Base-by-base conservation (phyloP, 208 protist genomes). In the Strigomonas culicis region DNA sequence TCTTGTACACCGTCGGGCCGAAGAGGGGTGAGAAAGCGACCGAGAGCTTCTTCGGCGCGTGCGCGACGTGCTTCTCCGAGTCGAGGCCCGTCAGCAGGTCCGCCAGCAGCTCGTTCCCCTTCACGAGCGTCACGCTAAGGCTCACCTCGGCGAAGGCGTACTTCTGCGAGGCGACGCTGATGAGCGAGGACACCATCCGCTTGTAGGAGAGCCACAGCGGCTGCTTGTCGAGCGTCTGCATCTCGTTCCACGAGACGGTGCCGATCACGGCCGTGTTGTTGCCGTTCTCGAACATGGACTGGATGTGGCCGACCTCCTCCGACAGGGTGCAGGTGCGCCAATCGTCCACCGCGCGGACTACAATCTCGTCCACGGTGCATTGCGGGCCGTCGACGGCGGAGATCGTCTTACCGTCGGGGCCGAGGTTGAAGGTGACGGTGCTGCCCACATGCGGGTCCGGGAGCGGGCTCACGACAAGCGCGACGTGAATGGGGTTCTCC, bases 171-270 rank as follows among this genome's bases (percentile, higher is more conserved):
- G 74, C 69, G 2, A 76, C 74, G 53, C 70, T 84, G 28, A 84
- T 63, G 6, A 84, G 63, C 8, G 78, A 84, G 0, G 78, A 84
- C 0, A 84, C 69, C 70, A 84, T 80, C 61, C 66, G 63, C 70
- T 84, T 84, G 73, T 80, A 84, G n/a, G 73, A 75, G 63, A 84
- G 49, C 78, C 78, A 84, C n/a, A 84, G 74, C 32, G 78, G 78
- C 55, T 84, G 78, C 74, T 84, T 84, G 70, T 77, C 71, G 21
- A 84, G 55, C 59, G 39, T 47, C 63, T 75, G 70, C 34, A 75
- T 56, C 59, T 76, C 70, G 30, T 72, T 84, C 0, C 61, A 65
- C 19, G 74, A 80, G 22, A 70, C 63, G 19, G 69, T 77, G 59
- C 78, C 78, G 56, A 84, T 56, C 28, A 89, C 65, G 43, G 82